These are phyloP conservation scores for Prunus mira DNA, from an alignment of 306 rosid species.

Conservation along the genomic window DNA sequence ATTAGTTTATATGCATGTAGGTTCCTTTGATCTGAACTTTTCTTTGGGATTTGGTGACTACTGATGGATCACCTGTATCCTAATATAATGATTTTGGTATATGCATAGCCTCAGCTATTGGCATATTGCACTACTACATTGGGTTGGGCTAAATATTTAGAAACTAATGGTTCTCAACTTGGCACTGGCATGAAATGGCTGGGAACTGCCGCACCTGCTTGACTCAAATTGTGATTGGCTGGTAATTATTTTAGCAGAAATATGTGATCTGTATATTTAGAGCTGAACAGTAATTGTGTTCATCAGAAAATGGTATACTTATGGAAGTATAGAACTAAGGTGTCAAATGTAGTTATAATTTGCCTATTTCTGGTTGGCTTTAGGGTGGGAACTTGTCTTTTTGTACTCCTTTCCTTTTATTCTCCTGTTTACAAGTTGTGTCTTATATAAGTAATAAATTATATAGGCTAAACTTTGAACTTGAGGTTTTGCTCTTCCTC, in stretches of 20 bases:
- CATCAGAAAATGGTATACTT: not conserved
- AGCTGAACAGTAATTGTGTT: not conserved
- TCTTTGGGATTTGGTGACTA: not conserved
- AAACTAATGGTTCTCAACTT: not conserved
- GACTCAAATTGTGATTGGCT: not conserved
- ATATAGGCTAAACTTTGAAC: no score
- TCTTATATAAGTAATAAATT: no score
- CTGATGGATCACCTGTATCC: not conserved
- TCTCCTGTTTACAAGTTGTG: no score
- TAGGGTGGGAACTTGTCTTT: not conserved
- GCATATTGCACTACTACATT: not conserved
- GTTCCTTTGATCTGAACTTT: not conserved
- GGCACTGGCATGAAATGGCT: not conserved
- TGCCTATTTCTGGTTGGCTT: not conserved
- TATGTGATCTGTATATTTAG: not conserved
- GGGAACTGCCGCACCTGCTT: constrained; percentile 2
- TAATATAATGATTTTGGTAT: not conserved
- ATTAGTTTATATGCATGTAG: not conserved
- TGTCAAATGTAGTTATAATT: not conserved
- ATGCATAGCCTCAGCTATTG: not conserved
- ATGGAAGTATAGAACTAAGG: not conserved
- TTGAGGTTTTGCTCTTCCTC: not conserved
- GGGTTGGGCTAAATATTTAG: not conserved
- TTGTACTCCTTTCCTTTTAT: not conserved
- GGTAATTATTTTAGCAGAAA: not conserved